Conservation (phyloP, 2,329 filamentous ascomycete species). For the Tolypocladium album region DNA sequence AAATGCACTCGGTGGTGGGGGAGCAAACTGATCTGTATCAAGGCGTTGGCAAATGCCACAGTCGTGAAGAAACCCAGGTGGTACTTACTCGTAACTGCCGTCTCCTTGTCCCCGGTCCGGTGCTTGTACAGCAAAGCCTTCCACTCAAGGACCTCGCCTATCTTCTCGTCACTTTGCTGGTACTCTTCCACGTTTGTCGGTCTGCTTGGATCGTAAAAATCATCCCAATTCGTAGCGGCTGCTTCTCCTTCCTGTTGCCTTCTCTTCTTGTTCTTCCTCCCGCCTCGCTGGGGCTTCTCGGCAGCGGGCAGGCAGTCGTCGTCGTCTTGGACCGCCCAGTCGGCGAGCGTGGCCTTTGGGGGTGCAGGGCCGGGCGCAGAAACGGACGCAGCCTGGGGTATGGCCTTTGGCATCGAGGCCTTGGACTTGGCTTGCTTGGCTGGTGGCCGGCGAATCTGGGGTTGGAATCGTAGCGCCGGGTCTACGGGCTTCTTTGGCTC, state of each 20-base stretch:
- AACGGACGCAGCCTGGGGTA: slow-evolving; percentile 19
- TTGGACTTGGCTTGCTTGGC: slow-evolving; percentile 49
- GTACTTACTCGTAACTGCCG: slow-evolving; percentile 21
- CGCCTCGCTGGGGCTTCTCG: slow-evolving; percentile 64
- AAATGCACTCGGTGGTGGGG: slow-evolving; percentile 28
- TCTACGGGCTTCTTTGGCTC: slow-evolving; percentile 50
- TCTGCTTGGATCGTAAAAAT: slow-evolving; percentile 74
- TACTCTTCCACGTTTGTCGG: slow-evolving; percentile 83
- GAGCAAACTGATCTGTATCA: slow-evolving; percentile 1
- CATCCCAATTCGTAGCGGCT: slow-evolving; percentile 72
- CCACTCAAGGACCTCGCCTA: slow-evolving; percentile 74
- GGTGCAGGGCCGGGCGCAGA: slow-evolving; percentile 18
- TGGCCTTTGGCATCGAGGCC: slow-evolving; percentile 40
- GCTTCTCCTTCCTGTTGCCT: slow-evolving; percentile 58
- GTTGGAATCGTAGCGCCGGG: slow-evolving; percentile 70
- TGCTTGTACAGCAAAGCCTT: slow-evolving; percentile 71
- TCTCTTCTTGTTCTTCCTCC: slow-evolving; percentile 69
- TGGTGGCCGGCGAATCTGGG: slow-evolving; percentile 63
- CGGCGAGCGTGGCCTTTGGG: slow-evolving; percentile 60
- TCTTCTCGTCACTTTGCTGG: slow-evolving; percentile 71
- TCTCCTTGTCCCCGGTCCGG: slow-evolving; percentile 28
- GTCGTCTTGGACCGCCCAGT: slow-evolving; percentile 70
- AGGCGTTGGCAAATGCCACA: neutral
- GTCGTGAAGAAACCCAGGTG: neutral
- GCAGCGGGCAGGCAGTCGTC: slow-evolving; percentile 66